These are phyloP conservation scores for Irpex sp. DNA, from an alignment of 1,284 basidiomycete species.

Conservation along the genomic window DNA sequence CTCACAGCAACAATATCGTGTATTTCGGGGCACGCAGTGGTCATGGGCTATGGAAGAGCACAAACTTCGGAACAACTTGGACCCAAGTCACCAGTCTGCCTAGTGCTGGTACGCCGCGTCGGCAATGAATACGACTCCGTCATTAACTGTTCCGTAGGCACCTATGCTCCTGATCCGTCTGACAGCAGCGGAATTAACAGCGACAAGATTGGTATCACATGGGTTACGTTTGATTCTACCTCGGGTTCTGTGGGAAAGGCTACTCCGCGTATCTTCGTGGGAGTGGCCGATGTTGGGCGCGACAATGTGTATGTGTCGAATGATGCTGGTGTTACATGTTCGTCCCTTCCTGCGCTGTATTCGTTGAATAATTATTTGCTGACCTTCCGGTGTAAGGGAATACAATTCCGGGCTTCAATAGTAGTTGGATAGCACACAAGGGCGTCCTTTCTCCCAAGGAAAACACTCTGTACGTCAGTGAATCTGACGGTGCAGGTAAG, in stretches of 20 bases:
- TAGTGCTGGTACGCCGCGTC: slow-evolving; percentile 39
- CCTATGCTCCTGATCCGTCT: slow-evolving; percentile 50
- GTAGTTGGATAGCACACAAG: slow-evolving; percentile 58
- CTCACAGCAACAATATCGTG: slow-evolving; percentile 55
- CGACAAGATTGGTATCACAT: slow-evolving; percentile 56
- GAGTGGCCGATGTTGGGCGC: slow-evolving; percentile 53
- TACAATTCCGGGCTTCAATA: slow-evolving; percentile 55
- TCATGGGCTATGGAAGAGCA: slow-evolving; percentile 63
- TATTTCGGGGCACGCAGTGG: slow-evolving; percentile 63
- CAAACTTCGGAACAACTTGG: slow-evolving; percentile 54
- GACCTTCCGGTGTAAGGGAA: slow-evolving; percentile 37
- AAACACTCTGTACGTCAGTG: slow-evolving; percentile 55
- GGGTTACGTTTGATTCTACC: slow-evolving; percentile 62
- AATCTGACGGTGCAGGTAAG: slow-evolving; percentile 39
- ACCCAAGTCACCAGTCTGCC: slow-evolving; percentile 54
- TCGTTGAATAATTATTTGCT: background rate
- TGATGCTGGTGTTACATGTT: slow-evolving; percentile 56
- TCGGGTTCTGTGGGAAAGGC: slow-evolving; percentile 48
- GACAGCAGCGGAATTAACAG: slow-evolving; percentile 55
- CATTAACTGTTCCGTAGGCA: slow-evolving; percentile 33
- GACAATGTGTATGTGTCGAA: slow-evolving; percentile 54
- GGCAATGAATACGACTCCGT: background rate
- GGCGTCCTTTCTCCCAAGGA: slow-evolving; percentile 58
- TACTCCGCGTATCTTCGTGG: slow-evolving; percentile 64
- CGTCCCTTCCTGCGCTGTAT: slow-evolving; percentile 10